phyloP scores from a whole-genome alignment of 306 rosid genomes.

The Glycine tomentella region DNA sequence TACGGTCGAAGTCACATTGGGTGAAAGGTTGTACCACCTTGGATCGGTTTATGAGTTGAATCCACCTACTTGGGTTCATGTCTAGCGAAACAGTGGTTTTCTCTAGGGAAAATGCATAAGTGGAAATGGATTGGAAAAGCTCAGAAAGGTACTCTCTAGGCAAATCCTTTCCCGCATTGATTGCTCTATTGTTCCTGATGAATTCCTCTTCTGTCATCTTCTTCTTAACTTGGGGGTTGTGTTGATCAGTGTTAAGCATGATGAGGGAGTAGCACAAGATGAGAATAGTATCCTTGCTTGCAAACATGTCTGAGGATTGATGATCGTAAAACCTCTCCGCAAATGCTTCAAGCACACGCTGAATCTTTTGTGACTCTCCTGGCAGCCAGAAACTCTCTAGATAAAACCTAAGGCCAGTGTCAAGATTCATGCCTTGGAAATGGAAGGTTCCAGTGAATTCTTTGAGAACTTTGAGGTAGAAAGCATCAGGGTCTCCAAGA shows the following conservation, averaged over 20 bases:
- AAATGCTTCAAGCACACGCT: slow-evolving; percentile 79
- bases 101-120: slow-evolving; percentile 59
- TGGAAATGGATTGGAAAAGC: slow-evolving; percentile 79
- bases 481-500: slow-evolving; percentile 90
- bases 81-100: slow-evolving; percentile 52
- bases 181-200: slow-evolving; percentile 85
- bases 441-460: slow-evolving; percentile 77
- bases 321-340: slow-evolving; percentile 75
- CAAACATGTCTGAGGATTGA: slow-evolving; percentile 70
- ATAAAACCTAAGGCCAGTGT: slow-evolving; percentile 77
- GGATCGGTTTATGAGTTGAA: slow-evolving; percentile 78
- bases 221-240: slow-evolving; percentile 95
- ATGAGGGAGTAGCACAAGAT: slow-evolving; percentile 88
- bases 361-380: slow-evolving; percentile 96
- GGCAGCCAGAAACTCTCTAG: slow-evolving; percentile 83
- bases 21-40: slow-evolving; percentile 53
- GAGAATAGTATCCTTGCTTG: slow-evolving; percentile 80
- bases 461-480: slow-evolving; percentile 71
- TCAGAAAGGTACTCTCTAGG: slow-evolving; percentile 86
- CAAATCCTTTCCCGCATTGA: slow-evolving; percentile 91
- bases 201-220: slow-evolving; percentile 96
- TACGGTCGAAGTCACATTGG: slow-evolving; percentile 63
- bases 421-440: slow-evolving; percentile 82
- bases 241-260: slow-evolving; percentile 96
- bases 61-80: slow-evolving; percentile 88